Evolutionary conservation across 148 eudicot species (phyloP), one percentile per base, ranked within the genome.

Genomic region (Selenicereus undatus): DNA sequence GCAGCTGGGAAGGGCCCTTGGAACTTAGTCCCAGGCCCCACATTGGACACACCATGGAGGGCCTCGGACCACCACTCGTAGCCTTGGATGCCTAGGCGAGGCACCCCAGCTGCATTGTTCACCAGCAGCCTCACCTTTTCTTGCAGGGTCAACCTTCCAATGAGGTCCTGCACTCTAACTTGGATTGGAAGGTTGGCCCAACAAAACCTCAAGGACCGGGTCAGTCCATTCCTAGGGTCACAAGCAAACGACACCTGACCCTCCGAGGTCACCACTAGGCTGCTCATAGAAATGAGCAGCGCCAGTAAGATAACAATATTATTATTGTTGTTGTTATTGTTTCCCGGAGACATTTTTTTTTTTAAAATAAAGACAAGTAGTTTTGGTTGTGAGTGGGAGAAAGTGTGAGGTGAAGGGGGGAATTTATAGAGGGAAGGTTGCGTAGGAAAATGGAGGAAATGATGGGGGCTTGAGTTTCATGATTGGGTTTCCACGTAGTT

Each of bases 31-130:
- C 99, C 99, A 0, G 97, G 98, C 12, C 98, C 97, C 26, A 88
- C 90, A 62, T 93, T 82, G 35, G 99, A 90, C 18, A 96, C 99
- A 0, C 99, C 99, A 58, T 96, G 99, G 20, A 96, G 87, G 3
- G 98, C 99, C 91, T 96, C 98, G 13, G 99, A 96, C 99, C 99
- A 96, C 99, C 99, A 96, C 78, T 96, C 98, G 35, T 93, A 93
- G 3, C 92, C 90, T 29, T 82, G 74, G 5, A 96, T 86, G 1
- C 99, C 98, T 8, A 96, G 89, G 65, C 98, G 87, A 0, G 90
- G 92, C 71, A 96, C 91, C 1, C 88, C 84, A 3, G 85, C 90
- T 0, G 98, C 98, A 88, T 93, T 92, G 76, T 93, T 89, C 58
- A 93, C 98, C 56, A 96, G 71, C 32, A 88, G 27, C 60, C 86